Conservation (phyloP, 2,329 filamentous ascomycete genomes). For the Trichoderma simmonsii region DNA sequence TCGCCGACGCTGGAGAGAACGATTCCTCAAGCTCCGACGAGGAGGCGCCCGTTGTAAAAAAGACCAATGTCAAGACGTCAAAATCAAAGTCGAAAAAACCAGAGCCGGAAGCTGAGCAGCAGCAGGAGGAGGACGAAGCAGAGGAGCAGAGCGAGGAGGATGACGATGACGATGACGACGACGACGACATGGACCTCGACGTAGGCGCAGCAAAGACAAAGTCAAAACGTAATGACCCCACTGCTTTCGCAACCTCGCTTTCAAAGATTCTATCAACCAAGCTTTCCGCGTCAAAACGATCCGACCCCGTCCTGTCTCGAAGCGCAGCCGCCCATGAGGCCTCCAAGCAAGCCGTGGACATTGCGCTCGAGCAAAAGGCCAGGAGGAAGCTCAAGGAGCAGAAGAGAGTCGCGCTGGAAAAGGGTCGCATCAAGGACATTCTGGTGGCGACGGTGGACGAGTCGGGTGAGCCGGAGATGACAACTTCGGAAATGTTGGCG, state of each 20-base stretch:
- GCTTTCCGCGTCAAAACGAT: slow-evolving; percentile 73
- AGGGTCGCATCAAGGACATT: slow-evolving; percentile 85
- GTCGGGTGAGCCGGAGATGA: slow-evolving; percentile 41
- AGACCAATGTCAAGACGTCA: slow-evolving; percentile 29
- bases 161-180: slow-evolving; percentile 41
- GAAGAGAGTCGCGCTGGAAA: slow-evolving; percentile 74
- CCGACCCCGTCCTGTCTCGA: slow-evolving; percentile 88
- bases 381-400: slow-evolving; percentile 75
- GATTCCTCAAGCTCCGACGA: slow-evolving; percentile 38
- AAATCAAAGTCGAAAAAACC: slow-evolving; percentile 29
- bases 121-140: slow-evolving; percentile 28
- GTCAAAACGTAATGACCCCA: slow-evolving; percentile 87
- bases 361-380: slow-evolving; percentile 78
- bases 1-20: slow-evolving; percentile 38
- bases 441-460: slow-evolving; percentile 61
- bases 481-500: slow-evolving; percentile 57
- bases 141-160: slow-evolving; percentile 37
- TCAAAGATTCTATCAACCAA: slow-evolving; percentile 91
- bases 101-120: slow-evolving; percentile 27
- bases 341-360: slow-evolving; percentile 68
- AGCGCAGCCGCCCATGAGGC: slow-evolving; percentile 71
- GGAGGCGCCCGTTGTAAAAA: slow-evolving; percentile 29
- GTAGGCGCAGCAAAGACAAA: slow-evolving; percentile 43
- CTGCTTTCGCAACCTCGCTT: slow-evolving; percentile 87
- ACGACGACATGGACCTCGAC: slow-evolving; percentile 35